Conservation (phyloP, 2,329 filamentous ascomycete species). For the Cladosporium velox region DNA sequence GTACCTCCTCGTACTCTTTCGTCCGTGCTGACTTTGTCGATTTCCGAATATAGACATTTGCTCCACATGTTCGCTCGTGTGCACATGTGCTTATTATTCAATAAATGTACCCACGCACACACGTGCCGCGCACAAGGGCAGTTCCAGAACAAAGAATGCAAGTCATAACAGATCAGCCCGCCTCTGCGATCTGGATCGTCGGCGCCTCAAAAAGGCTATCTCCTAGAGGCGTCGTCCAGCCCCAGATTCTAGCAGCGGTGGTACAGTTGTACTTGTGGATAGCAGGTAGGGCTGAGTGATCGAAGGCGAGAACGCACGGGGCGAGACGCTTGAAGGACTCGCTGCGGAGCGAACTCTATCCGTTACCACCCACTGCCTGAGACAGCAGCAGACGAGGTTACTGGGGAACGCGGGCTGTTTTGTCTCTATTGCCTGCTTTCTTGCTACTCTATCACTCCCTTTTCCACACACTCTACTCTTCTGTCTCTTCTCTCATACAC, state of each 20-base stretch:
- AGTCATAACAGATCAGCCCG: background rate
- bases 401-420: constrained; percentile 9
- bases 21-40: background rate
- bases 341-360: constrained; percentile 2
- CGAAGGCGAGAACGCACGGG: background rate
- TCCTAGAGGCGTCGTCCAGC: background rate
- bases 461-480: background rate
- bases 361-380: constrained; percentile 4
- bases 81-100: background rate
- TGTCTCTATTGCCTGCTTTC: constrained; percentile 4
- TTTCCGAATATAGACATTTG: background rate
- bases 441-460: background rate
- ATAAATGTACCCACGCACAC: background rate
- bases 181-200: background rate
- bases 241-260: background rate
- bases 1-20: background rate
- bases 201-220: background rate
- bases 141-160: background rate
- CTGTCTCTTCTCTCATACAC: background rate
- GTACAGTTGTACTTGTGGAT: background rate
- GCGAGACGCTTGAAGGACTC: background rate
- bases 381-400: constrained; percentile 8
- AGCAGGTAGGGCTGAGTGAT: background rate
- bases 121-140: background rate
- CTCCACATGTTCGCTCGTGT: constrained; percentile 4